phyloP scores from a whole-genome alignment of 2,329 filamentous ascomycete genomes.

The Pezicula neosporulosa region DNA sequence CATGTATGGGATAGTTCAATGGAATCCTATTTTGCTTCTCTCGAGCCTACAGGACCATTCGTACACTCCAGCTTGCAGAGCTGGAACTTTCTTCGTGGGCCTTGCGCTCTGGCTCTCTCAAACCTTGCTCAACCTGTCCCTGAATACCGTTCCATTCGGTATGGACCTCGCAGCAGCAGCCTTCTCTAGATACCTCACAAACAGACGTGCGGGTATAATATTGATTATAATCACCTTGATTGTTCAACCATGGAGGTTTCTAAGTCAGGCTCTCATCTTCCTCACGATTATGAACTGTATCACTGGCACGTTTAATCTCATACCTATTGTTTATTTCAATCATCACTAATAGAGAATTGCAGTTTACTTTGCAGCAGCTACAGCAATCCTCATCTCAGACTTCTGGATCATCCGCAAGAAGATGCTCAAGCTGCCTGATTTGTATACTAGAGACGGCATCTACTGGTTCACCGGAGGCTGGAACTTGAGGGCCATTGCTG shows the following conservation, averaged over 20 bases:
- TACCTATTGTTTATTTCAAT: neutral
- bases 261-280: neutral
- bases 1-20: conserved; percentile 43
- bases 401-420: neutral
- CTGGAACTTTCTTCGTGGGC: conserved; percentile 41
- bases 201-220: conserved; percentile 37
- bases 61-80: conserved; percentile 34
- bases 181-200: conserved; percentile 49
- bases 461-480: too few relatives aligned
- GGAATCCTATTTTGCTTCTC: conserved; percentile 42
- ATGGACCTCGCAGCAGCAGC: conserved; percentile 52
- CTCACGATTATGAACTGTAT: neutral
- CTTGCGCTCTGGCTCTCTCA: conserved; percentile 39
- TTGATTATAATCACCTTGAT: neutral
- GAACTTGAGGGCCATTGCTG: too few relatives aligned
- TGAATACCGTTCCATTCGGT: conserved; percentile 45
- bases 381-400: neutral
- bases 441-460: too few relatives aligned
- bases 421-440: too few relatives aligned
- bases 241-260: neutral
- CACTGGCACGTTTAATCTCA: neutral
- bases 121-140: conserved; percentile 39
- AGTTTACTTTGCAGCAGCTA: neutral
- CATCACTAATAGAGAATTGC: neutral
- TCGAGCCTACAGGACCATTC: conserved; percentile 35